A percentile compares a stretch with the other conserved stretches of the same genome.
phyloP scores from a whole-genome alignment of 1,284 basidiomycete species.

The Ganoderma boninense region DNA sequence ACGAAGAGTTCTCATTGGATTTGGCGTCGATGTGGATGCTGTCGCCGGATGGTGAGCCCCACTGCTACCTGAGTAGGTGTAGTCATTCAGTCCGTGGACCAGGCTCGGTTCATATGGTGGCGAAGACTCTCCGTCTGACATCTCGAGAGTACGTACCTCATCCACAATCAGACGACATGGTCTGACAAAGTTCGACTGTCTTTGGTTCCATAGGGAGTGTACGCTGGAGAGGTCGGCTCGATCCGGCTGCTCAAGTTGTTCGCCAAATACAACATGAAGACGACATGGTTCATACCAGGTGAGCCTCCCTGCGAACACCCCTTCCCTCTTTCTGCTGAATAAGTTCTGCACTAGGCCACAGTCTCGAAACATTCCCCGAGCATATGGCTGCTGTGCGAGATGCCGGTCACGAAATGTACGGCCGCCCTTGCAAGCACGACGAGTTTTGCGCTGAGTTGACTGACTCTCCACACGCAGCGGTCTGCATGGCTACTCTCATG shows the following conservation, averaged over 20 bases:
- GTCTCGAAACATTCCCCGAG: slow-evolving; percentile 73
- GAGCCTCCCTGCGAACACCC: neutral
- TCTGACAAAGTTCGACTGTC: neutral
- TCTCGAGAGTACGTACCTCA: slow-evolving; percentile 55
- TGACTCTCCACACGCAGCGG: slow-evolving; percentile 49
- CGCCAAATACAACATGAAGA: slow-evolving; percentile 74
- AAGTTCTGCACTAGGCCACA: slow-evolving; percentile 56
- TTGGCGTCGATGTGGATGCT: slow-evolving; percentile 46
- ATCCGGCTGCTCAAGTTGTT: slow-evolving; percentile 77
- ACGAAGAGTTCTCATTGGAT: slow-evolving; percentile 42
- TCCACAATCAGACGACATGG: slow-evolving; percentile 9
- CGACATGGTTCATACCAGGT: slow-evolving; percentile 80
- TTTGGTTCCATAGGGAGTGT: slow-evolving; percentile 58
- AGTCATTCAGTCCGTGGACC: neutral
- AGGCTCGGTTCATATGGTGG: slow-evolving; percentile 79
- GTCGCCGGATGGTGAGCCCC: slow-evolving; percentile 43
- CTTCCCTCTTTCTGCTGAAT: neutral
- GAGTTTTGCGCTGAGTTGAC: neutral
- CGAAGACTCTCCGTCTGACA: slow-evolving; percentile 71
- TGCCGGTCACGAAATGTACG: slow-evolving; percentile 72
- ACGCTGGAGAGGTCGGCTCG: slow-evolving; percentile 77
- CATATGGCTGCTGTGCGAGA: slow-evolving; percentile 73
- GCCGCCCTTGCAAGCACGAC: neutral
- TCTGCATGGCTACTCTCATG: slow-evolving; percentile 81
- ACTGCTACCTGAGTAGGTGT: too few relatives aligned